phyloP scores from a whole-genome alignment of 2,329 filamentous ascomycete species.

The Aureobasidium leucospermi region DNA sequence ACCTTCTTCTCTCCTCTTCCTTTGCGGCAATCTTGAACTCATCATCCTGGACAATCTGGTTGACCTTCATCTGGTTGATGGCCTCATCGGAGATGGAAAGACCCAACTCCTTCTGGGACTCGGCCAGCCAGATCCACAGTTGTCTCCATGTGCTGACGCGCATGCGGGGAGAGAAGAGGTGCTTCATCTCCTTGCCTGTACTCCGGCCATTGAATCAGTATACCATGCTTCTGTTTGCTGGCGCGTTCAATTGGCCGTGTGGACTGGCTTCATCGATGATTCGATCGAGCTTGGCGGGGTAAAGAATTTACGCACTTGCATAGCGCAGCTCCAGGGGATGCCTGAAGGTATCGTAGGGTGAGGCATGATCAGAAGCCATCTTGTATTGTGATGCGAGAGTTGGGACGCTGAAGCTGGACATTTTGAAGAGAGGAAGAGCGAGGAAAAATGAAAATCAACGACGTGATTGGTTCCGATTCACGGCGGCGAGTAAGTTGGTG shows the following conservation, averaged over 20 bases:
- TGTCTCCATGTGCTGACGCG: slow-evolving; percentile 73
- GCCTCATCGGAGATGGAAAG: slow-evolving; percentile 64
- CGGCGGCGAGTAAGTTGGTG: background rate
- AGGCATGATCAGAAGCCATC: slow-evolving; percentile 13
- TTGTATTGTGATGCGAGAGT: slow-evolving; percentile 15
- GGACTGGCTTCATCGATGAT: background rate
- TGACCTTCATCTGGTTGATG: slow-evolving; percentile 39
- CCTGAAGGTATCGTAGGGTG: slow-evolving; percentile 18
- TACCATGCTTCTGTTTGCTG: background rate
- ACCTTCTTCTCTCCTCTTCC: slow-evolving; percentile 39
- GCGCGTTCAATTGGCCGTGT: background rate
- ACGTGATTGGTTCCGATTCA: slow-evolving; percentile 3
- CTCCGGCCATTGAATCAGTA: slow-evolving; percentile 10
- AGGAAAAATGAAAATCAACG: background rate
- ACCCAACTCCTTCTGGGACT: slow-evolving; percentile 74
- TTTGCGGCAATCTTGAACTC: slow-evolving; percentile 42
- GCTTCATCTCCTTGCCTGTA: slow-evolving; percentile 56
- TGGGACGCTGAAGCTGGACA: slow-evolving; percentile 15
- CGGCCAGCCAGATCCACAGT: slow-evolving; percentile 78
- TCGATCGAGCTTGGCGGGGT: slow-evolving; percentile 8
- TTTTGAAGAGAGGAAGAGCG: slow-evolving; percentile 2
- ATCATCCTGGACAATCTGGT: slow-evolving; percentile 39
- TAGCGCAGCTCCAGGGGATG: slow-evolving; percentile 20
- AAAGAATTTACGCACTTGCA: slow-evolving; percentile 16
- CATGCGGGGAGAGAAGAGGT: slow-evolving; percentile 70